A percentile compares a stretch with the other conserved stretches of the same genome.
These are phyloP conservation scores for Phytophthora lateralis DNA, from an alignment of 352 stramenopile species.

Conservation along the genomic window DNA sequence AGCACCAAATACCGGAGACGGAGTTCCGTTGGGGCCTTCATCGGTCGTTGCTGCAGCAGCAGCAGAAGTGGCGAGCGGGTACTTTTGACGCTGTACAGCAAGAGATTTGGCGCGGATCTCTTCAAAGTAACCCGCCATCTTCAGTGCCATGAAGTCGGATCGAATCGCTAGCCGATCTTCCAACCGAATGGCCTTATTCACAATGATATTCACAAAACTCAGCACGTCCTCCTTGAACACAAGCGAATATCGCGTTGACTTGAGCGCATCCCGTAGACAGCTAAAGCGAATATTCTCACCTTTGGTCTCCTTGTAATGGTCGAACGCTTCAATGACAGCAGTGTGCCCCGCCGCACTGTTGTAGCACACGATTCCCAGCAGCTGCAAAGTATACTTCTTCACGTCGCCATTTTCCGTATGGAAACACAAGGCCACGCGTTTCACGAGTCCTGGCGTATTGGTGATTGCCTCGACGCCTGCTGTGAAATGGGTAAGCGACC, in stretches of 20 bases:
- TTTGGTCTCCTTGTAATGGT: constrained; percentile 86
- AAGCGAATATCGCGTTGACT: constrained; percentile 82
- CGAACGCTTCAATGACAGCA: constrained; percentile 82
- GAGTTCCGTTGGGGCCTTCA: constrained; percentile 20
- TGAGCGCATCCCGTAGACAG: constrained; percentile 80
- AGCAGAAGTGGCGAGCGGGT: constrained; percentile 52
- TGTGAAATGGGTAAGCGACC: constrained; percentile 80
- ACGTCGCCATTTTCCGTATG: constrained; percentile 84
- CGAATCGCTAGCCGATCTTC: constrained; percentile 85
- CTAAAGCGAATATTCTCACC: constrained; percentile 82
- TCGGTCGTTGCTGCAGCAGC: constrained; percentile 22
- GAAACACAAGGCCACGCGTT: constrained; percentile 82
- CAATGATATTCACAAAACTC: constrained; percentile 90
- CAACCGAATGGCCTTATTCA: constrained; percentile 87
- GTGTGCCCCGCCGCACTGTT: constrained; percentile 85
- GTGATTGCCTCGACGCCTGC: constrained; percentile 83
- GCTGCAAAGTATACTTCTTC: constrained; percentile 83
- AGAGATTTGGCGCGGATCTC: constrained; percentile 85
- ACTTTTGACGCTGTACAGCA: constrained; percentile 75
- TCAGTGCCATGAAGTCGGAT: constrained; percentile 83
- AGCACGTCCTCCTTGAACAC: constrained; percentile 91
- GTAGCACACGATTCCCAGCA: constrained; percentile 87
- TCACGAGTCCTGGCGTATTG: constrained; percentile 79
- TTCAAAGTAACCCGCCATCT: constrained; percentile 89
- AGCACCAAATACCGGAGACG: constrained; percentile 31